Evolutionary conservation across 2,329 filamentous ascomycete genomes (phyloP).

Genomic region (Coniochaeta sp.): DNA sequence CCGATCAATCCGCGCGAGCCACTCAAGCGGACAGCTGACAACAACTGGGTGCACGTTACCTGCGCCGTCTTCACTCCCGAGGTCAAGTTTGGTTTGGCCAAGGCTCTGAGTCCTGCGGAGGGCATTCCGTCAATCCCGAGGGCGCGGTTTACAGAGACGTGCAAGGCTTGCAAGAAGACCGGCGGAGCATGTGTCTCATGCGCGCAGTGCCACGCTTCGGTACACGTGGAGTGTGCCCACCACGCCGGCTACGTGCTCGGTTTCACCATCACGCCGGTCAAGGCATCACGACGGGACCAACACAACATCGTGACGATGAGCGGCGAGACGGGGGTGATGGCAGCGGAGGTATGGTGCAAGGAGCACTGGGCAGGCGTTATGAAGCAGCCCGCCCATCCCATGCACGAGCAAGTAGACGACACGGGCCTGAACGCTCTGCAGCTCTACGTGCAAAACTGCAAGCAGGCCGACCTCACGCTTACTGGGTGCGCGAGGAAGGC

Average conservation of each 20-base stretch:
- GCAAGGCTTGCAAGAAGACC: conserved; percentile 74
- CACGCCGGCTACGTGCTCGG: conserved; percentile 77
- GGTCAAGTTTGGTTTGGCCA: conserved; percentile 83
- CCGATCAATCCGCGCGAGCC: conserved; percentile 82
- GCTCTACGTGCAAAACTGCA: conserved; percentile 81
- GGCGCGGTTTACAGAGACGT: conserved; percentile 66
- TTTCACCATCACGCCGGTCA: conserved; percentile 85
- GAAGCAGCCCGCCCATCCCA: conserved; percentile 58
- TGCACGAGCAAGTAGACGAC: conserved; percentile 68
- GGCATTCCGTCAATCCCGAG: conserved; percentile 78
- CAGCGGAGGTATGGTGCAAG: conserved; percentile 86
- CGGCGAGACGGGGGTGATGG: conserved; percentile 73
- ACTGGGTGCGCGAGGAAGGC: conserved; percentile 93
- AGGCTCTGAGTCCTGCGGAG: conserved; percentile 77
- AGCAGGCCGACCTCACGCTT: conserved; percentile 84
- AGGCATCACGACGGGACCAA: conserved; percentile 78
- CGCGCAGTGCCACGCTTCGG: conserved; percentile 60
- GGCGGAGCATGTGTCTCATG: conserved; percentile 78
- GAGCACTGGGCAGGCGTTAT: conserved; percentile 48
- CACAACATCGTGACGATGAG: conserved; percentile 74
- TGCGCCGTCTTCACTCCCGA: conserved; percentile 91
- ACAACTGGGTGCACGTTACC: conserved; percentile 96
- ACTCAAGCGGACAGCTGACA: conserved; percentile 87
- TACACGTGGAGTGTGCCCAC: conserved; percentile 88
- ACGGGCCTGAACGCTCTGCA: conserved; percentile 75